phyloP scores from a whole-genome alignment of 2,329 filamentous ascomycete genomes.

The Albifimbria verrucaria region DNA sequence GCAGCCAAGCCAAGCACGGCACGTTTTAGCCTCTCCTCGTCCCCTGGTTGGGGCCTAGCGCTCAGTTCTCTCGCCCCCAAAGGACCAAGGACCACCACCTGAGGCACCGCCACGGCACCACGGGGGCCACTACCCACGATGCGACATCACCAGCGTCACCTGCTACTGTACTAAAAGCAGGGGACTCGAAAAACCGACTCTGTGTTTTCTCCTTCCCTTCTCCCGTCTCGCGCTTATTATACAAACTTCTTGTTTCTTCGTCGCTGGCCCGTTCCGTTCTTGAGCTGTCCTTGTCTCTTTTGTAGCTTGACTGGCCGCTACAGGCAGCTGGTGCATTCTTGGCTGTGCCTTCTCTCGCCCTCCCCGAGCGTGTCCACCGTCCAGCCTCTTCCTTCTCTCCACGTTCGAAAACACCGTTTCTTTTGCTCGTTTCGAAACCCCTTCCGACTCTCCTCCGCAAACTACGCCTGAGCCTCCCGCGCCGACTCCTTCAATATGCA shows the following conservation, averaged over 20 bases:
- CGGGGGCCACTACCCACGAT: not conserved
- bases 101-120: not conserved
- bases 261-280: not conserved
- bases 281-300: not conserved
- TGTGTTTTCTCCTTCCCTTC: not conserved
- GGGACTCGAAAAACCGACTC: not conserved
- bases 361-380: not conserved
- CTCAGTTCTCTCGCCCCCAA: too few relatives aligned
- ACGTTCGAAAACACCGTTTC: not conserved
- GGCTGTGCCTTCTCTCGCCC: not conserved
- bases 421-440: not conserved
- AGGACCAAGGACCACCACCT: too few relatives aligned
- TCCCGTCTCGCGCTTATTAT: not conserved
- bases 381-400: not conserved
- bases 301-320: not conserved
- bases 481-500: constrained; percentile 12
- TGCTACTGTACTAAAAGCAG: not conserved
- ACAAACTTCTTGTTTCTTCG: not conserved
- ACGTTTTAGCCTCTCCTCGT: too few relatives aligned
- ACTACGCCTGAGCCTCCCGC: not conserved
- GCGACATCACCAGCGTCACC: not conserved
- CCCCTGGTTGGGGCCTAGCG: too few relatives aligned
- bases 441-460: too few relatives aligned
- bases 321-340: not conserved
- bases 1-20: too few relatives aligned